phyloP scores from a whole-genome alignment of 805 yeast species.

The Grigorovia humatica region DNA sequence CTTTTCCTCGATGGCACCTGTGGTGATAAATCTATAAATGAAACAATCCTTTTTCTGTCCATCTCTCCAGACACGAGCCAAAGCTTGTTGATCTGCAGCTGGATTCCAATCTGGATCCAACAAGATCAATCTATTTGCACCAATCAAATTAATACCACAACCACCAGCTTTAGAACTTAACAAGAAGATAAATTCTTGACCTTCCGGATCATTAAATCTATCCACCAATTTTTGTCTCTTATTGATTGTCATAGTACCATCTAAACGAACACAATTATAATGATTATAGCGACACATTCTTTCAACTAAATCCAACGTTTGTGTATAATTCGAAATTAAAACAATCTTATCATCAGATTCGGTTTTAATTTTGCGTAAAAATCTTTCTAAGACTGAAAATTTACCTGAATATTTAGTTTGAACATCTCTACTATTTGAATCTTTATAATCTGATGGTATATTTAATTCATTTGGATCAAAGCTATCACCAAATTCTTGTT shows the following conservation, averaged over 20 bases:
- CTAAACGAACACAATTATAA: slow-evolving; percentile 74
- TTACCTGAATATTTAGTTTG: slow-evolving; percentile 83
- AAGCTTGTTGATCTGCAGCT: slow-evolving; percentile 94
- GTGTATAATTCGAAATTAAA: slow-evolving; percentile 87
- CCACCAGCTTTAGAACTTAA: slow-evolving; percentile 97
- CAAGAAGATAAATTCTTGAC: slow-evolving; percentile 74
- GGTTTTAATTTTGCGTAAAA: slow-evolving; percentile 59
- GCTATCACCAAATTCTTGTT: slow-evolving; percentile 54
- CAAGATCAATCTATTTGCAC: slow-evolving; percentile 82
- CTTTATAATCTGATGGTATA: slow-evolving; percentile 63
- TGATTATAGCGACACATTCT: slow-evolving; percentile 63
- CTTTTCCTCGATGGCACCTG: slow-evolving; percentile 94
- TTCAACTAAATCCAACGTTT: slow-evolving; percentile 85
- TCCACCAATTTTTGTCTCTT: slow-evolving; percentile 92
- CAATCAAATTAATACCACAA: slow-evolving; percentile 93
- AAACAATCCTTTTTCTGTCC: slow-evolving; percentile 97
- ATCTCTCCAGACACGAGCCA: slow-evolving; percentile 98
- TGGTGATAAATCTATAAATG: slow-evolving; percentile 84
- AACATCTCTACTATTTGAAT: slow-evolving; percentile 37
- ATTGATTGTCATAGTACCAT: slow-evolving; percentile 86
- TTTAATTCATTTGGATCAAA: slow-evolving; percentile 42
- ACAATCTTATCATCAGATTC: slow-evolving; percentile 95
- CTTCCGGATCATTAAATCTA: slow-evolving; percentile 80
- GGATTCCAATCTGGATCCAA: slow-evolving; percentile 98
- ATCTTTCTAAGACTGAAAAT: slow-evolving; percentile 73